Conservation (phyloP, 2,329 filamentous ascomycete species). For the Colletotrichum abscissum region DNA sequence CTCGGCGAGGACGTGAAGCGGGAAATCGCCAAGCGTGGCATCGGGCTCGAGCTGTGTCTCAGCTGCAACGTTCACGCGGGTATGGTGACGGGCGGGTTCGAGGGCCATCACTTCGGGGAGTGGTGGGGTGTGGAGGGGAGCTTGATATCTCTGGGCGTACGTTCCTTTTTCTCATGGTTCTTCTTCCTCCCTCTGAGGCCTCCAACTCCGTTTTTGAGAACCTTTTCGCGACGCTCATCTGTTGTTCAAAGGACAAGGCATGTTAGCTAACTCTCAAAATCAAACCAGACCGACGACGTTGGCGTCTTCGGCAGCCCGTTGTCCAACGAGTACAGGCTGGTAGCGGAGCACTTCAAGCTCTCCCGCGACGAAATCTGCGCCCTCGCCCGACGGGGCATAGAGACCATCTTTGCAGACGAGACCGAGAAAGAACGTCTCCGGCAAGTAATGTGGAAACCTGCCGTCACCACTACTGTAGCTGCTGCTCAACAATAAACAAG, state of each 20-base stretch:
- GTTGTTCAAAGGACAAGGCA: neutral
- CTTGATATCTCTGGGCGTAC: constrained; percentile 75
- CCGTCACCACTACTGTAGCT: neutral
- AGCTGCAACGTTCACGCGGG: constrained; percentile 84
- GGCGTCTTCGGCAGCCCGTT: constrained; percentile 82
- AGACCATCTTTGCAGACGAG: constrained; percentile 74
- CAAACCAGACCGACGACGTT: constrained; percentile 79
- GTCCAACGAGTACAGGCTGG: constrained; percentile 81
- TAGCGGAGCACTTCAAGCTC: constrained; percentile 76
- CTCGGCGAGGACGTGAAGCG: constrained; percentile 70
- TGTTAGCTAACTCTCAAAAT: neutral
- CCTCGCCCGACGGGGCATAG: constrained; percentile 70
- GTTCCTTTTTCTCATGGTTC: constrained; percentile 50
- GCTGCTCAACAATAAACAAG: neutral
- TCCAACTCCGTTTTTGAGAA: neutral
- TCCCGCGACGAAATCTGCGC: constrained; percentile 55
- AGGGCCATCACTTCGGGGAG: constrained; percentile 81
- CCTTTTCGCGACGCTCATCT: neutral
- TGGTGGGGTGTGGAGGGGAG: constrained; percentile 72
- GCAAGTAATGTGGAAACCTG: constrained; percentile 57
- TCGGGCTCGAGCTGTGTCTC: constrained; percentile 81
- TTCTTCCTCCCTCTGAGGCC: neutral
- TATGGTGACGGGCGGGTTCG: constrained; percentile 74
- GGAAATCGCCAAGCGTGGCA: constrained; percentile 60
- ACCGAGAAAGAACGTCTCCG: constrained; percentile 69